Conservation (phyloP, 495 filamentous ascomycete species). For the Lasiosphaeria ovina region DNA sequence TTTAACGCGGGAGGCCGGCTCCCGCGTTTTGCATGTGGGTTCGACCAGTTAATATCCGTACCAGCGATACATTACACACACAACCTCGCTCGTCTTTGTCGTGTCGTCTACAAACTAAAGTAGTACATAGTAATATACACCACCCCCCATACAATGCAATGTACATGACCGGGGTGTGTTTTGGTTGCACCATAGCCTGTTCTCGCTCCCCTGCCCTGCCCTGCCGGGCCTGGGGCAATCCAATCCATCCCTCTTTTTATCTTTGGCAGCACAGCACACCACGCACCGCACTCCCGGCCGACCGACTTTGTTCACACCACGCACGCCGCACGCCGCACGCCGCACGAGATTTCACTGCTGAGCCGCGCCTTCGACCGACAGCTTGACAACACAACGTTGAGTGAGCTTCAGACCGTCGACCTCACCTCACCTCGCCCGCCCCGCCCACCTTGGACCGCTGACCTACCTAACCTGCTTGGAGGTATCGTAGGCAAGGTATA, state of each 20-base stretch:
- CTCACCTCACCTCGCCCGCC: not conserved
- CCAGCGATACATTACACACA: constrained; percentile 3
- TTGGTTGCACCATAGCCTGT: constrained; percentile 10
- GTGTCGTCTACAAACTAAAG: too few species aligned
- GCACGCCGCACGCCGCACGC: constrained; percentile 5
- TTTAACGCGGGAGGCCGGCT: constrained; percentile 34
- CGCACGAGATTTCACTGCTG: constrained; percentile 8
- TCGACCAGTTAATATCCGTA: constrained; percentile 20
- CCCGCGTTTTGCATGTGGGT: constrained; percentile 32
- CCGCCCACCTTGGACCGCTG: too few species aligned
- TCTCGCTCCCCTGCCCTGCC: not conserved
- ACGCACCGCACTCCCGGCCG: constrained; percentile 5
- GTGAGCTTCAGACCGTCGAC: not conserved
- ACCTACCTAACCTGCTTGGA: not conserved
- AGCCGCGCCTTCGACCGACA: constrained; percentile 22
- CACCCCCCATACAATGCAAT: not conserved
- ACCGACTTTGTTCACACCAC: not conserved
- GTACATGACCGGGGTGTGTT: constrained; percentile 16
- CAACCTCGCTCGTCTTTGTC: not conserved
- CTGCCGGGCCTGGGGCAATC: constrained; percentile 4
- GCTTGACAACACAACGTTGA: not conserved
- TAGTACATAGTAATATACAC: not conserved
- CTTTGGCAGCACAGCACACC: constrained; percentile 19
- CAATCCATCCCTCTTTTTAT: constrained; percentile 14
- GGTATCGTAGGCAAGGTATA: not conserved